A percentile compares a stretch with the other conserved stretches of the same genome.
phyloP scores from a whole-genome alignment of 2,329 filamentous ascomycete species.

The Cercospora brassicicola region DNA sequence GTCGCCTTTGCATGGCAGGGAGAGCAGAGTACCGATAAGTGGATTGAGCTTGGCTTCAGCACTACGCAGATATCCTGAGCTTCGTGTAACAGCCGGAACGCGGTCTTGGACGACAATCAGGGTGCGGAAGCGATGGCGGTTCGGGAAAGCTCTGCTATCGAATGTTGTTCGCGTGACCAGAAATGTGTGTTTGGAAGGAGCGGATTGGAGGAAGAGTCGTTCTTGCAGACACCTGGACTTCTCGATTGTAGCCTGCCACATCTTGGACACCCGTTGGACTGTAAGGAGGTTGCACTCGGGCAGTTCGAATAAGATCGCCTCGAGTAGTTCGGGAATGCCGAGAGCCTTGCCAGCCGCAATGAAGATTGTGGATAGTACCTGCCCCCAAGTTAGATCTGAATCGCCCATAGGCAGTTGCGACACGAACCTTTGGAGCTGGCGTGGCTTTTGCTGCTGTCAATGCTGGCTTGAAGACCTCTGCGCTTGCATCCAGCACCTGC shows the following conservation, averaged over 20 bases:
- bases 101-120: not conserved
- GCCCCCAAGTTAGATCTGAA: not conserved
- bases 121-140: not conserved
- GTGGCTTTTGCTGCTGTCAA: not conserved
- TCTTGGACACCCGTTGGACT: slow-evolving; percentile 7
- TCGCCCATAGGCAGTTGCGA: not conserved
- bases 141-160: not conserved
- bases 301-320: slow-evolving; percentile 15
- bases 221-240: not conserved
- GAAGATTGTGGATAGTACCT: not conserved
- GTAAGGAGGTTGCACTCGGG: not conserved
- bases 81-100: not conserved
- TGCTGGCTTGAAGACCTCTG: not conserved
- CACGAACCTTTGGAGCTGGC: not conserved
- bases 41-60: not conserved
- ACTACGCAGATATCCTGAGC: not conserved
- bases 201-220: slow-evolving; percentile 8
- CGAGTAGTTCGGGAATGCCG: slow-evolving; percentile 20
- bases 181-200: not conserved
- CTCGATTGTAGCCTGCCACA: slow-evolving; percentile 3
- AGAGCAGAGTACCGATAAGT: not conserved
- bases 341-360: slow-evolving; percentile 13
- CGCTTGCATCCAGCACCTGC: not conserved
- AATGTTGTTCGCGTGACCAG: not conserved
- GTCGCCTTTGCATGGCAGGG: not conserved